phyloP scores from a whole-genome alignment of 2,329 filamentous ascomycete genomes.

The Pseudogymnoascus destructans region DNA sequence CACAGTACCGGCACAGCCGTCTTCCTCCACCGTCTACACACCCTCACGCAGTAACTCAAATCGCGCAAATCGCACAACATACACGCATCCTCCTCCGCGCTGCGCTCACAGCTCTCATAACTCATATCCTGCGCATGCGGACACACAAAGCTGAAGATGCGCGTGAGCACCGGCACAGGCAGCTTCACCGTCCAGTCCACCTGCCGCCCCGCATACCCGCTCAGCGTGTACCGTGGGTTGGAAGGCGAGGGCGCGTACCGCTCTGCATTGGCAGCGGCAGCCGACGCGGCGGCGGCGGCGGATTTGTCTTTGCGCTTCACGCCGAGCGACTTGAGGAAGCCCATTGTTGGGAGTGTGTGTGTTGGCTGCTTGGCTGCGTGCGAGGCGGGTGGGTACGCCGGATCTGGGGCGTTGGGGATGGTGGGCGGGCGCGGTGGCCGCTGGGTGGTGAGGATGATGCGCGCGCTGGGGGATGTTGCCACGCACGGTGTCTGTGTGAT shows the following conservation, averaged over 20 bases:
- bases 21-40: conserved; percentile 59
- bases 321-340: conserved; percentile 2
- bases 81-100: conserved; percentile 64
- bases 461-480: neutral
- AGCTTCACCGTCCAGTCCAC: conserved; percentile 31
- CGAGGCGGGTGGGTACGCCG: neutral
- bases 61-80: conserved; percentile 91
- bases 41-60: conserved; percentile 64
- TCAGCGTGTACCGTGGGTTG: neutral
- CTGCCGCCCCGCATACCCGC: neutral
- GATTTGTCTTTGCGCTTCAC: conserved; percentile 5
- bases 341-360: neutral
- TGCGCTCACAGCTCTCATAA: conserved; percentile 74
- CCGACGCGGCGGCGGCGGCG: neutral
- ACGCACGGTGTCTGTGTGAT: neutral
- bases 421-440: neutral
- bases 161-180: conserved; percentile 54
- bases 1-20: conserved; percentile 45
- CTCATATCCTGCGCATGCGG: conserved; percentile 66
- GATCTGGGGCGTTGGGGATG: neutral
- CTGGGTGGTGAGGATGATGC: neutral
- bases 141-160: conserved; percentile 72
- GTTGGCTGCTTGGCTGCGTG: neutral
- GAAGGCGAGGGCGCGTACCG: neutral
- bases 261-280: neutral